Conservation (phyloP, 352 stramenopile genomes). For the Globisporangium alternatum region DNA sequence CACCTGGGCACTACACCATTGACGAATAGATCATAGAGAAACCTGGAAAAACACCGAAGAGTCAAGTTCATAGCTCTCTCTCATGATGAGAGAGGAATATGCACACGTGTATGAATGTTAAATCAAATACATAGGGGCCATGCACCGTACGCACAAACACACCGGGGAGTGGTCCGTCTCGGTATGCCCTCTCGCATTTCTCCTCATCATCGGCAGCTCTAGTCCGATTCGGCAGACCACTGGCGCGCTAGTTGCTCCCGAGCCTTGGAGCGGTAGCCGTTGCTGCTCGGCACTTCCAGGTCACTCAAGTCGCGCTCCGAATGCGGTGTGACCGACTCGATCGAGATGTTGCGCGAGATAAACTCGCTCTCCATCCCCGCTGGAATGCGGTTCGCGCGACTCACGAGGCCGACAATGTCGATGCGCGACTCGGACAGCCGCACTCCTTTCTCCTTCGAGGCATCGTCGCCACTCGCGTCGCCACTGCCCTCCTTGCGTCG, state of each 20-base stretch:
- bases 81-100: background rate
- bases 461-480: constrained; percentile 9
- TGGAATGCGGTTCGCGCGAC: constrained; percentile 10
- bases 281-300: constrained; percentile 47
- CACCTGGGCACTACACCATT: constrained; percentile 46
- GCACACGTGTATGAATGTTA: constrained; percentile 5
- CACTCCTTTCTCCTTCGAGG: constrained; percentile 14
- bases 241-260: constrained; percentile 57
- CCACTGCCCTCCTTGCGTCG: background rate
- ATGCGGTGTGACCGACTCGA: constrained; percentile 50
- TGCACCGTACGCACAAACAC: constrained; percentile 1
- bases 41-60: background rate
- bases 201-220: constrained; percentile 9
- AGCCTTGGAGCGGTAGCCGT: constrained; percentile 49
- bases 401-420: constrained; percentile 18
- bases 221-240: constrained; percentile 48
- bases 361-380: constrained; percentile 8
- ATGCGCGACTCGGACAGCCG: constrained; percentile 33
- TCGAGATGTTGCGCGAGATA: constrained; percentile 24
- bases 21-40: constrained; percentile 20
- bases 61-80: background rate
- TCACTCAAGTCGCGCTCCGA: constrained; percentile 24
- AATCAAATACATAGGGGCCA: constrained; percentile 10
- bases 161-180: background rate
- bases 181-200: background rate